Conservation (phyloP, 331 rosid species). For the Dryas integrifolia region DNA sequence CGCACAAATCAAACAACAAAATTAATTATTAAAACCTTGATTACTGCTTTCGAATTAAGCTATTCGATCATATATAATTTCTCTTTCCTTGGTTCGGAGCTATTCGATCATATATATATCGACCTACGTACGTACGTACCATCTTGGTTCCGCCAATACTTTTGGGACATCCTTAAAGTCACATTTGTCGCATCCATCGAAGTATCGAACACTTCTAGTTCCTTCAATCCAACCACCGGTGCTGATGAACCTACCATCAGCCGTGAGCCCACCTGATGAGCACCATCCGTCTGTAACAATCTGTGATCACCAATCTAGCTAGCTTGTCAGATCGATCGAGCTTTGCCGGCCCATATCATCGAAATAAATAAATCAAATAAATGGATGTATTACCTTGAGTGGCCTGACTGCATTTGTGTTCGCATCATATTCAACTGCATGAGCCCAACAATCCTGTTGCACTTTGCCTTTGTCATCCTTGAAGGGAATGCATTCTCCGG, state of each 20-base stretch:
- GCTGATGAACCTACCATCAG: constrained; percentile 56
- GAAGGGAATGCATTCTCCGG: constrained; percentile 47
- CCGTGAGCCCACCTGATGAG: constrained; percentile 77
- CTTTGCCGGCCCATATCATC: no score
- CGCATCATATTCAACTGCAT: constrained; percentile 55
- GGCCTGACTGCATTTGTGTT: constrained; percentile 46
- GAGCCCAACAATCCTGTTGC: constrained; percentile 62
- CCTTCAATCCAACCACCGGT: constrained; percentile 72
- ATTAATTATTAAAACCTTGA: neutral
- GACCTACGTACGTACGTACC: constrained; percentile 34
- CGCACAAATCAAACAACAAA: neutral
- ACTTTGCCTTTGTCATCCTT: neutral
- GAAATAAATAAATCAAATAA: no score
- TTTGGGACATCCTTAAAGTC: constrained; percentile 43
- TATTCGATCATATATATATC: no score
- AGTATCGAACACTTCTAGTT: constrained; percentile 43
- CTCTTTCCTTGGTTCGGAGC: no score
- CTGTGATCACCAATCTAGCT: constrained; percentile 30
- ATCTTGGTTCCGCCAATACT: constrained; percentile 50
- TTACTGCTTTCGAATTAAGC: no score
- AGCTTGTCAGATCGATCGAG: no score
- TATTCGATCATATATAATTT: no score
- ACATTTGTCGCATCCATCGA: constrained; percentile 43
- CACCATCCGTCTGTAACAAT: constrained; percentile 72
- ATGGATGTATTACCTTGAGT: constrained; percentile 41